Conservation (phyloP, 345 rosid genomes). For the Salix purpurea region DNA sequence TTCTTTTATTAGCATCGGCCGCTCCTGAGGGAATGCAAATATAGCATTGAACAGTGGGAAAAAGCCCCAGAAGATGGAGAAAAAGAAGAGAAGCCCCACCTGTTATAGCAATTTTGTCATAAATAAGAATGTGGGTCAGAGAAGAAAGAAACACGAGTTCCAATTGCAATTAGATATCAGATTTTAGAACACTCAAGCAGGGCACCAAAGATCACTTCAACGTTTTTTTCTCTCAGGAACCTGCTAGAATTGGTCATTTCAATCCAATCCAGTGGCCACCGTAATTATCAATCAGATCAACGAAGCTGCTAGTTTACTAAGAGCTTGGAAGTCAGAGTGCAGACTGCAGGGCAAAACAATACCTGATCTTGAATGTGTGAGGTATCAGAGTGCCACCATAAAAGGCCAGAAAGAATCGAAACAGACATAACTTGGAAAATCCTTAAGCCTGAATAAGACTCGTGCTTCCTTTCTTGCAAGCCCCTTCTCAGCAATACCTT, state of each 20-base stretch:
- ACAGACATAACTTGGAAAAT: conserved; percentile 84
- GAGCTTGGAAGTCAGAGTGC: background rate
- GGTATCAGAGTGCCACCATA: conserved; percentile 82
- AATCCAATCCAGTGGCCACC: background rate
- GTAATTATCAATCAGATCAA: background rate
- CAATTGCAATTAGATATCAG: background rate
- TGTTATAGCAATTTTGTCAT: conserved; percentile 20
- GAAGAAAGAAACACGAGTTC: background rate
- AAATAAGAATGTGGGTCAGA: background rate
- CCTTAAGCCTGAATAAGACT: conserved; percentile 74
- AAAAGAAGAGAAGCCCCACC: conserved; percentile 89
- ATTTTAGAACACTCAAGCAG: background rate
- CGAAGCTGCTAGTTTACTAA: background rate
- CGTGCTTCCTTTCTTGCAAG: conserved; percentile 74
- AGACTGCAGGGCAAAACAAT: background rate
- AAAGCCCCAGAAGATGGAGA: conserved; percentile 91
- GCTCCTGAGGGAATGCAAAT: conserved; percentile 84
- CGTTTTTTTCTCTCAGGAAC: background rate
- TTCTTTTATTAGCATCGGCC: conserved; percentile 81
- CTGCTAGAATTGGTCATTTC: background rate
- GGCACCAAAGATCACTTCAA: background rate
- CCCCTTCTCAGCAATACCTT: conserved; percentile 64
- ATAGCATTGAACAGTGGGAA: conserved; percentile 78
- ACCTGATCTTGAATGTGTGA: conserved; percentile 90
- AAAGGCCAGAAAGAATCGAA: conserved; percentile 70